phyloP scores from a whole-genome alignment of 768 basidiomycete species.

The Candolleomyces efflorescens region DNA sequence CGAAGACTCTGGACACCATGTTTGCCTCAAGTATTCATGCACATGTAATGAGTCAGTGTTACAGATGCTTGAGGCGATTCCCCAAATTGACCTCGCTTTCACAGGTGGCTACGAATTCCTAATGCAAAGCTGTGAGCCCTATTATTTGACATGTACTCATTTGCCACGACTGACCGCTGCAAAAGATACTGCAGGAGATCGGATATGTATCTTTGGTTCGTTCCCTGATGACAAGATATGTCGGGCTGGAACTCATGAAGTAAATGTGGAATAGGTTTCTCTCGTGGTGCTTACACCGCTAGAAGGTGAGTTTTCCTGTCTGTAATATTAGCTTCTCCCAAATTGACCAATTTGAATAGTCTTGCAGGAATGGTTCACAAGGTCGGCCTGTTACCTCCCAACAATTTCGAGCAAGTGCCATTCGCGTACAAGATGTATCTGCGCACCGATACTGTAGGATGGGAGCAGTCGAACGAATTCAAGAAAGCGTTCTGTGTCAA shows the following conservation, averaged over 20 bases:
- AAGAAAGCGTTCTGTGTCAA: conserved; percentile 51
- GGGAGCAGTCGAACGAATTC: conserved; percentile 48
- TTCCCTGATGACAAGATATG: background rate
- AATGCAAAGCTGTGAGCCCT: conserved; percentile 49
- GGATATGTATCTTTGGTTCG: conserved; percentile 6
- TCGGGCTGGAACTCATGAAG: background rate
- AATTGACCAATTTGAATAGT: background rate
- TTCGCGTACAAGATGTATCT: conserved; percentile 65
- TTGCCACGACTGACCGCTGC: background rate
- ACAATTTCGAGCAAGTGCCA: conserved; percentile 52
- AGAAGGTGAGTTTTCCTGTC: conserved; percentile 22
- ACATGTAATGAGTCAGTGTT: conserved; percentile 39
- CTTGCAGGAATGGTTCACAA: conserved; percentile 46
- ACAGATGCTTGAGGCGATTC: background rate
- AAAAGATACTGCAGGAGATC: conserved; percentile 2
- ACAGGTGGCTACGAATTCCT: conserved; percentile 50
- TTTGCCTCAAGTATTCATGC: conserved; percentile 45
- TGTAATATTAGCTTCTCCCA: background rate
- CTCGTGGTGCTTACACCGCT: conserved; percentile 62
- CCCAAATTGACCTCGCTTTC: background rate
- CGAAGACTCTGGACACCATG: conserved; percentile 42
- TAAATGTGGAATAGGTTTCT: conserved; percentile 39
- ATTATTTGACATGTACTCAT: background rate
- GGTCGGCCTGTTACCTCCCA: conserved; percentile 43
- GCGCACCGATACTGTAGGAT: conserved; percentile 43